Percentiles rank a stretch among this genome's conserved stretches.
phyloP scores from a whole-genome alignment of 2,329 filamentous ascomycete genomes.

The Xylaria sp. region DNA sequence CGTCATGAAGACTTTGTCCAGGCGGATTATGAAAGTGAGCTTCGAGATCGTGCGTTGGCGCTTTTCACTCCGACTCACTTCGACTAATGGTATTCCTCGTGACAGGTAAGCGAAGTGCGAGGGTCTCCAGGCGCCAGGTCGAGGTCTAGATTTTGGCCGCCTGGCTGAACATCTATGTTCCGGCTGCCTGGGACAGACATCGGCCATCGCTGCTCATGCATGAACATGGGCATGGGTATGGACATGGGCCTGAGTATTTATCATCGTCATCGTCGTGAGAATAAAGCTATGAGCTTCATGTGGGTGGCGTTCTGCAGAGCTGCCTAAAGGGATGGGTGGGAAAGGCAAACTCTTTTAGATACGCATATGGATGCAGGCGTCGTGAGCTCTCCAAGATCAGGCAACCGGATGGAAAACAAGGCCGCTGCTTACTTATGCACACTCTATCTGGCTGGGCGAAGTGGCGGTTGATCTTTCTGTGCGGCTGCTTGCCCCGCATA shows the following conservation, averaged over 20 bases:
- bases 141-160: neutral
- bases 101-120: neutral
- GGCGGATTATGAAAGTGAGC: no score
- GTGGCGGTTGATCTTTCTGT: conserved; percentile 1
- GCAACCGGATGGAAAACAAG: neutral
- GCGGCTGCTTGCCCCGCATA: conserved; percentile 15
- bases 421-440: neutral
- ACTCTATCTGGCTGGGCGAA: conserved; percentile 5
- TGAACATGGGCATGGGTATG: neutral
- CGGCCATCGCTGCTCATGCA: conserved; percentile 1
- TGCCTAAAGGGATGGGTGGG: conserved; percentile 1
- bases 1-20: no score
- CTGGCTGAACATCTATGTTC: neutral
- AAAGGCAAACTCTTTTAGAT: neutral
- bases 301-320: conserved; percentile 2
- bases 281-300: neutral
- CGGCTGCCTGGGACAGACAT: neutral
- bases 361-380: neutral
- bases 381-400: neutral
- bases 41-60: neutral
- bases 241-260: neutral
- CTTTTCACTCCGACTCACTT: neutral
- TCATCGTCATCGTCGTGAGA: no score
- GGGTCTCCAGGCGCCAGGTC: neutral
- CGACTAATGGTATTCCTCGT: neutral